phyloP scores from a whole-genome alignment of 1,284 basidiomycete genomes.

The Sporisorium sorghi region DNA sequence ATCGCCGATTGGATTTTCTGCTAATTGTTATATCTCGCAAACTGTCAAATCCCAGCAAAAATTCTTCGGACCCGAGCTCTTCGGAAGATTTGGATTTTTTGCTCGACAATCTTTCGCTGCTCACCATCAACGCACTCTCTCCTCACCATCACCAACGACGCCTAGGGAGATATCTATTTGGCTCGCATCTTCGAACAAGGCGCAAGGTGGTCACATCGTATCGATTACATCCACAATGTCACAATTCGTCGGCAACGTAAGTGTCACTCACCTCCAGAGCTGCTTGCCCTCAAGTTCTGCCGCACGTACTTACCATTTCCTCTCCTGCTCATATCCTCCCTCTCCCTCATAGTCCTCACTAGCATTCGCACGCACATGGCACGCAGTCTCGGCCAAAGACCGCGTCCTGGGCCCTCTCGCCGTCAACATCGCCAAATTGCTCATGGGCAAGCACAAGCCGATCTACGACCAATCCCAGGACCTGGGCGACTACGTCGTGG shows the following conservation, averaged over 20 bases:
- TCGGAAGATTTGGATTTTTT: slow-evolving; percentile 38
- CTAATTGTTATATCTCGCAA: no score
- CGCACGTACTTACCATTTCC: slow-evolving; percentile 7
- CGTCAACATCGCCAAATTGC: slow-evolving; percentile 88
- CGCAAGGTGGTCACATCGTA: background rate
- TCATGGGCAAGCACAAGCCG: slow-evolving; percentile 99
- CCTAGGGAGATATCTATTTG: background rate
- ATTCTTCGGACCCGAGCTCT: slow-evolving; percentile 30
- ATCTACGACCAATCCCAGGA: slow-evolving; percentile 83
- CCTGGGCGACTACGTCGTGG: slow-evolving; percentile 89
- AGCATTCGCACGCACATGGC: slow-evolving; percentile 93
- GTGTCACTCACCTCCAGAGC: background rate
- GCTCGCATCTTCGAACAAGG: background rate
- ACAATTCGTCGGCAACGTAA: slow-evolving; percentile 52
- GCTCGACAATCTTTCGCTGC: slow-evolving; percentile 6
- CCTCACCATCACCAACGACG: slow-evolving; percentile 13
- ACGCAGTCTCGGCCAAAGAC: slow-evolving; percentile 90
- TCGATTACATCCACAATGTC: slow-evolving; percentile 25
- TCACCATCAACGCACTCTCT: slow-evolving; percentile 10
- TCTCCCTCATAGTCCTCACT: slow-evolving; percentile 80
- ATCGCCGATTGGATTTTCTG: slow-evolving; percentile 14
- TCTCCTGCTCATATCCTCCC: background rate
- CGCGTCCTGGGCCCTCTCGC: slow-evolving; percentile 92
- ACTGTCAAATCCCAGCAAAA: slow-evolving; percentile 23
- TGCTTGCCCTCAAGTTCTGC: background rate